Conservation (phyloP, 495 filamentous ascomycete genomes). For the Chaetomidium leptoderma region DNA sequence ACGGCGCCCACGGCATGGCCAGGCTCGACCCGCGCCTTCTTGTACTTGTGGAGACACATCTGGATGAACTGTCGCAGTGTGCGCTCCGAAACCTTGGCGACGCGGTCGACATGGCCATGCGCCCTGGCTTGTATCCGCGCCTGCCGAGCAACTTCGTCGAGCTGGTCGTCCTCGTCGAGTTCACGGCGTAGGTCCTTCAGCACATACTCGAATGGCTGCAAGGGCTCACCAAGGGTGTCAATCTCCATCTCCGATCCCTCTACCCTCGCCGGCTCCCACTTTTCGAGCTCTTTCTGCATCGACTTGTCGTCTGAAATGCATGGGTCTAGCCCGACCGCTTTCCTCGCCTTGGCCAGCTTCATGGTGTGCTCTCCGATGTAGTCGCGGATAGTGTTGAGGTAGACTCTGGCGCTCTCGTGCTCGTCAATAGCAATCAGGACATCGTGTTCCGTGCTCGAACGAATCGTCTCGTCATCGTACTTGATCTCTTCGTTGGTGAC, state of each 20-base stretch:
- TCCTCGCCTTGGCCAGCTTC: constrained; percentile 49
- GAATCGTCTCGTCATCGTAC: constrained; percentile 61
- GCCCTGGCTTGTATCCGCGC: constrained; percentile 8
- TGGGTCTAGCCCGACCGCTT: constrained; percentile 39
- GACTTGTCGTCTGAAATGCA: constrained; percentile 21
- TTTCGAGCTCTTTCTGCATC: constrained; percentile 16
- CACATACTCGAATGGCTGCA: constrained; percentile 8
- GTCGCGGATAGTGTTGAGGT: constrained; percentile 68
- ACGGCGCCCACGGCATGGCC: constrained; percentile 97
- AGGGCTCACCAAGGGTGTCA: constrained; percentile 1
- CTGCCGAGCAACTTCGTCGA: constrained; percentile 3
- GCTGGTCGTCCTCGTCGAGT: constrained; percentile 10
- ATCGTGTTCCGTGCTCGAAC: constrained; percentile 38
- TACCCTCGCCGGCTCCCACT: constrained; percentile 18
- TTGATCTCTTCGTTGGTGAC: constrained; percentile 47
- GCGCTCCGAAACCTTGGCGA: constrained; percentile 71
- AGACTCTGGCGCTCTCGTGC: constrained; percentile 76
- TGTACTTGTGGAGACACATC: constrained; percentile 84
- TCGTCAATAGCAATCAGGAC: constrained; percentile 62
- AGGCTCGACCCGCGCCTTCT: constrained; percentile 82
- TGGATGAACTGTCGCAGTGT: constrained; percentile 71
- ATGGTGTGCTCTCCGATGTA: constrained; percentile 54
- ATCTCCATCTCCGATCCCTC: constrained; percentile 11
- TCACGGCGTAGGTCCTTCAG: constrained; percentile 6
- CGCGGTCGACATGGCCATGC: constrained; percentile 53